Evolutionary conservation across 768 basidiomycete species (phyloP).

Genomic region (Filobasidium wieringae): DNA sequence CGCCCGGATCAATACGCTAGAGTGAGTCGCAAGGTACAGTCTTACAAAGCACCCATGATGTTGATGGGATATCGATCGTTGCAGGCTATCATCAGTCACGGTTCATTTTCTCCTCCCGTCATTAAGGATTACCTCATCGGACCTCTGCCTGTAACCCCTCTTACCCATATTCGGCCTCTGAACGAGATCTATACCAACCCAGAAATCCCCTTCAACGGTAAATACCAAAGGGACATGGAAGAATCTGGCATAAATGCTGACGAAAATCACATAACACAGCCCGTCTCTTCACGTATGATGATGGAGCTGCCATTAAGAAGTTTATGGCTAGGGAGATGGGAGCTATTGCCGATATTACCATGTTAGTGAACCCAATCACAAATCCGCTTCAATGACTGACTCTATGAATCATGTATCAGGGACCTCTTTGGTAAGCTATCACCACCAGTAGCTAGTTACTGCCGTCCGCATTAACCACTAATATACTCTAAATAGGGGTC

Average conservation of each 20-base stretch:
- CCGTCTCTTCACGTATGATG: too few species aligned
- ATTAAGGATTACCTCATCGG: conserved; percentile 52
- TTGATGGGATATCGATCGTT: neutral
- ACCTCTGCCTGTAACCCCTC: conserved; percentile 45
- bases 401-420: too few species aligned
- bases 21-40: conserved; percentile 1
- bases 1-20: conserved; percentile 44
- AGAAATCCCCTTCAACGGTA: conserved; percentile 50
- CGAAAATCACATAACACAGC: neutral
- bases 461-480: too few species aligned
- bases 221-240: conserved; percentile 29
- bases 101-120: conserved; percentile 39
- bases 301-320: too few species aligned
- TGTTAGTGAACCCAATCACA: too few species aligned
- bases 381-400: too few species aligned
- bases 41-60: neutral
- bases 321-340: too few species aligned
- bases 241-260: conserved; percentile 12
- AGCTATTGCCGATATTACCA: too few species aligned
- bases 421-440: conserved; percentile 49
- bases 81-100: conserved; percentile 45
- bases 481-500: too few species aligned
- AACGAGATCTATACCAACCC: conserved; percentile 48
- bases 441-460: too few species aligned
- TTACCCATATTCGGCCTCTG: conserved; percentile 42